Evolutionary conservation across 169 alveolate species (phyloP).

Genomic region (Plasmodium billcollinsi): DNA sequence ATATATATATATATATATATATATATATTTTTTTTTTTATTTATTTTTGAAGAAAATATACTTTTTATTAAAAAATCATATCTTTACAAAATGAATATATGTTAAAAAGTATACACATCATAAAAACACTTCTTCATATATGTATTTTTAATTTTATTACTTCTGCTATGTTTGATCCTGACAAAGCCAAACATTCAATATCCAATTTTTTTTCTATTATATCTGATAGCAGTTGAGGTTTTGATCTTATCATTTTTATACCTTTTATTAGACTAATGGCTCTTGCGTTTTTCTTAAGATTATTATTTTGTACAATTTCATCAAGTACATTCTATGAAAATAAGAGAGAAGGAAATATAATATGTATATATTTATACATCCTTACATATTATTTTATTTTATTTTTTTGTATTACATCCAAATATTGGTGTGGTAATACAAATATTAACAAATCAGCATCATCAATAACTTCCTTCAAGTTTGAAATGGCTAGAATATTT

Average conservation of each 20-base stretch:
- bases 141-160: constrained; percentile 27
- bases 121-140: no score
- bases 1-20: neutral
- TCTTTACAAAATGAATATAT: no score
- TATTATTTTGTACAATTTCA: constrained; percentile 77
- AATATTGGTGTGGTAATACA: constrained; percentile 93
- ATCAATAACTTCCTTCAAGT: constrained; percentile 87
- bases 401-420: constrained; percentile 75
- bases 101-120: no score
- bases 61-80: neutral
- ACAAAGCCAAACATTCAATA: constrained; percentile 86
- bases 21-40: neutral
- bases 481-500: constrained; percentile 90
- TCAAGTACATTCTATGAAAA: constrained; percentile 51
- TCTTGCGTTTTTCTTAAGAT: constrained; percentile 81
- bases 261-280: constrained; percentile 91
- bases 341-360: constrained; percentile 1
- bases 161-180: constrained; percentile 94
- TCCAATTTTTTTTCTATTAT: constrained; percentile 82
- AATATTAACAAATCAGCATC: constrained; percentile 90
- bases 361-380: neutral
- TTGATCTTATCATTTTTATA: constrained; percentile 81
- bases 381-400: neutral
- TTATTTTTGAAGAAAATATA: neutral
- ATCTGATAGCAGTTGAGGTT: constrained; percentile 85